phyloP scores from a whole-genome alignment of 495 filamentous ascomycete genomes.

The Saxispiralis lemnorum region DNA sequence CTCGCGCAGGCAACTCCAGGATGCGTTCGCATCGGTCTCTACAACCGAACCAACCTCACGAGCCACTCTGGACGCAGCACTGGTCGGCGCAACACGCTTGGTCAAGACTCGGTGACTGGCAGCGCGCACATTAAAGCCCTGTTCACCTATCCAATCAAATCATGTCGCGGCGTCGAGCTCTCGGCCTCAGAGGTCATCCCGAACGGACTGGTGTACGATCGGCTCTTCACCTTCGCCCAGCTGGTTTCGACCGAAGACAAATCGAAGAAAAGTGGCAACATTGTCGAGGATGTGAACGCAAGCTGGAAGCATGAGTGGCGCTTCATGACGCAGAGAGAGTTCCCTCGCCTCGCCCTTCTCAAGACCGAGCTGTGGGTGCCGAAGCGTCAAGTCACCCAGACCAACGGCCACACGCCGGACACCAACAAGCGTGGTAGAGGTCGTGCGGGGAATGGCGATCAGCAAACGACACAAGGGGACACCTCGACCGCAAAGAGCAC shows the following conservation, averaged over 20 bases:
- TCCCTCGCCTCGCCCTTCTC: slow-evolving; percentile 53
- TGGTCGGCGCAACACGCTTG: not conserved
- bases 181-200: slow-evolving; percentile 44
- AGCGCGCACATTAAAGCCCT: slow-evolving; percentile 46
- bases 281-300: slow-evolving; percentile 16
- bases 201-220: slow-evolving; percentile 65
- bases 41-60: slow-evolving; percentile 7
- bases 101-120: not conserved
- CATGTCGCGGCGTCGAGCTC: slow-evolving; percentile 65
- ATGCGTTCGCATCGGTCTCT: slow-evolving; percentile 8
- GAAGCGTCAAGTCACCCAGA: slow-evolving; percentile 29
- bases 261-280: slow-evolving; percentile 12
- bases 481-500: not conserved
- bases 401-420: not conserved
- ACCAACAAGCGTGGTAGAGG: not conserved
- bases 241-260: slow-evolving; percentile 28
- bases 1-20: not conserved
- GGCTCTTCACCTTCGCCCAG: slow-evolving; percentile 69
- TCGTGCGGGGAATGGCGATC: not conserved
- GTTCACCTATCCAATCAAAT: slow-evolving; percentile 79
- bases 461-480: not conserved
- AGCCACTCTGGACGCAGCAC: not conserved
- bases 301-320: slow-evolving; percentile 45
- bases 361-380: slow-evolving; percentile 66
- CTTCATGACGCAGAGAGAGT: slow-evolving; percentile 64